Conservation (phyloP, 768 basidiomycete genomes). For the Multifurca ochricompacta region DNA sequence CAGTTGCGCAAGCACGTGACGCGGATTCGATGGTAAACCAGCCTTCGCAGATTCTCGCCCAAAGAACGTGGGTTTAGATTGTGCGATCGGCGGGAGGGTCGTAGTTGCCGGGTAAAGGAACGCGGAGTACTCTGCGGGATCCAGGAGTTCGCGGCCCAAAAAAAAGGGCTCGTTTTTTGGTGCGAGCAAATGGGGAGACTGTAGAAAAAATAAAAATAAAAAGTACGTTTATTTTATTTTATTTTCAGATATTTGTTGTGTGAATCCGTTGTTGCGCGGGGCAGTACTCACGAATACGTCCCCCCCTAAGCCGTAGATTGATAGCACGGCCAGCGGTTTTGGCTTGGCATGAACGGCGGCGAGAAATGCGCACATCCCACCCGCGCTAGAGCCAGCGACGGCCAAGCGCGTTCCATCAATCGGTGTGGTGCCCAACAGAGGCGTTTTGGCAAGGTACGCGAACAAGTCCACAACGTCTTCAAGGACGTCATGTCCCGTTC, state of each 20-base stretch:
- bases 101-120: conserved; percentile 39
- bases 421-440: conserved; percentile 9
- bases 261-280: background rate
- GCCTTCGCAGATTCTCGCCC: conserved; percentile 39
- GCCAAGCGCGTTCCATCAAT: conserved; percentile 41
- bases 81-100: conserved; percentile 27
- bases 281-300: conserved; percentile 37
- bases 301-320: conserved; percentile 60
- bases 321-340: conserved; percentile 46
- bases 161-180: conserved; percentile 46
- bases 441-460: conserved; percentile 32
- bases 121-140: conserved; percentile 38
- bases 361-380: conserved; percentile 57
- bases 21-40: conserved; percentile 53
- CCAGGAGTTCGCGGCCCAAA: conserved; percentile 46
- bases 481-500: conserved; percentile 49
- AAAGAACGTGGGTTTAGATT: conserved; percentile 42
- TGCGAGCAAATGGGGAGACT: conserved; percentile 45
- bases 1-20: conserved; percentile 49
- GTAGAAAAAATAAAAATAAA: too few relatives aligned
- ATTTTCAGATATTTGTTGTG: too few relatives aligned
- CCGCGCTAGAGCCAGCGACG: conserved; percentile 52
- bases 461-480: conserved; percentile 53
- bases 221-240: background rate
- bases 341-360: conserved; percentile 47